Base-by-base conservation (phyloP, 2,329 filamentous ascomycete genomes). In the Hymenoscyphus fructigenus region DNA sequence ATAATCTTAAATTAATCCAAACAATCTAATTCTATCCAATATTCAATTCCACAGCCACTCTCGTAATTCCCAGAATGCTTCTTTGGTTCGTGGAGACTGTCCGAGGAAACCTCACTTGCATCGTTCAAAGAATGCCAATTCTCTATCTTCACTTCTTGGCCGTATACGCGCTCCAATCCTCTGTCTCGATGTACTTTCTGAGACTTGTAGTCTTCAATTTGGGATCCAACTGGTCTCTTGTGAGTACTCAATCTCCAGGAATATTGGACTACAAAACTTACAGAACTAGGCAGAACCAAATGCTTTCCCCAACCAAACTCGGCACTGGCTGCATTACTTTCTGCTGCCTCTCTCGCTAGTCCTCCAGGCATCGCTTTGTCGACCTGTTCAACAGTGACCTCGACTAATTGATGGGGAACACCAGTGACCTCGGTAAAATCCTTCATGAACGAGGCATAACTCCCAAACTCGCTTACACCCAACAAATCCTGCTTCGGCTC, bases 301-400 rank as follows among this genome's bases (percentile, higher is more conserved):
- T 36, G 34, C 36, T 73, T 20, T 1, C 76, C 77, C 63, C 76
- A 79, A 1, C 77, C 77, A 68, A 74, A 78, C 56, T 77, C 72
- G 17, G 73, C 72, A 62, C 76, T 74, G 23, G 76, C 78, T 58
- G 70, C 64, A 26, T 71, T 74, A 68, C 75, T 77, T 58, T 78
- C 75, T 0, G 70, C 74, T 2, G 76, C 58, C 63, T 79, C 78
- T 57, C 68, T 67, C 1, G 76, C 76, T 23, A 76, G 55, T 0
- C 70, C 72, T 1, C 73, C 74, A 3, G 75, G 75, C 61, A 73
- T 68, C 7, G 65, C 62, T 5, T 72, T 68, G 57, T 75, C 73
- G n/a, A 75, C 60, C 7, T 72, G 67, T 2, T 68, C 66, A 26
- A 70, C 58, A 20, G 60, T 65, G 5, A 68, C 23, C 29, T 71